Conservation (phyloP, 352 stramenopile species). For the Phytophthora hybrid region DNA sequence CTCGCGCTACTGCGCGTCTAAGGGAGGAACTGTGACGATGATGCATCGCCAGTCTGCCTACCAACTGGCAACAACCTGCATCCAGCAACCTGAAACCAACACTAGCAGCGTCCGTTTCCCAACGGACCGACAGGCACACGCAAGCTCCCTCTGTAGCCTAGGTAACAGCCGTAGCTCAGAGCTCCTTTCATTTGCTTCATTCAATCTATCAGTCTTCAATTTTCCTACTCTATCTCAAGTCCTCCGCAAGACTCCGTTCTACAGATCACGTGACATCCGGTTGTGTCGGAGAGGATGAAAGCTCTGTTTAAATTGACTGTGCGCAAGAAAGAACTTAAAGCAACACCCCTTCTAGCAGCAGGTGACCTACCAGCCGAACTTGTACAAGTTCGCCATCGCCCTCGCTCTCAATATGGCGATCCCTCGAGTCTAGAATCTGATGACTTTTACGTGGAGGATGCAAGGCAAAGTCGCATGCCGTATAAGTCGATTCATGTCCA, state of each 20-base stretch:
- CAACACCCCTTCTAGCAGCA: too few relatives aligned
- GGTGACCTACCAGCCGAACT: too few relatives aligned
- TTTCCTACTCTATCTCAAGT: background rate
- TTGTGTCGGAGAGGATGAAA: constrained; percentile 1
- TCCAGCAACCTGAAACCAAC: background rate
- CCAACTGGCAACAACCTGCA: background rate
- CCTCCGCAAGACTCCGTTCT: background rate
- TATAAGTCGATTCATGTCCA: too few relatives aligned
- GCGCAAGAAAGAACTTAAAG: too few relatives aligned
- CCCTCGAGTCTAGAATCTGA: too few relatives aligned
- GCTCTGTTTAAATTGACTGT: background rate
- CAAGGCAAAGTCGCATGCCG: too few relatives aligned
- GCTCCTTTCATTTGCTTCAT: background rate
- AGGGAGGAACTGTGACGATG: background rate
- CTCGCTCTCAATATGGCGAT: too few relatives aligned
- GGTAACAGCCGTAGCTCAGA: background rate
- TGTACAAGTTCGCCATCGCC: too few relatives aligned
- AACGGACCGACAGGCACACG: background rate
- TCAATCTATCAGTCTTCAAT: background rate
- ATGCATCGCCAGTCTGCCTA: background rate
- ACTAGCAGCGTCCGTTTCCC: background rate
- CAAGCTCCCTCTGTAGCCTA: background rate
- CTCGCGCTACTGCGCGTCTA: background rate
- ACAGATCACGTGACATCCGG: background rate
- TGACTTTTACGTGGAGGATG: too few relatives aligned